phyloP scores from a whole-genome alignment of 1,139 yeast species.

The Spathaspora jeffriesii region DNA sequence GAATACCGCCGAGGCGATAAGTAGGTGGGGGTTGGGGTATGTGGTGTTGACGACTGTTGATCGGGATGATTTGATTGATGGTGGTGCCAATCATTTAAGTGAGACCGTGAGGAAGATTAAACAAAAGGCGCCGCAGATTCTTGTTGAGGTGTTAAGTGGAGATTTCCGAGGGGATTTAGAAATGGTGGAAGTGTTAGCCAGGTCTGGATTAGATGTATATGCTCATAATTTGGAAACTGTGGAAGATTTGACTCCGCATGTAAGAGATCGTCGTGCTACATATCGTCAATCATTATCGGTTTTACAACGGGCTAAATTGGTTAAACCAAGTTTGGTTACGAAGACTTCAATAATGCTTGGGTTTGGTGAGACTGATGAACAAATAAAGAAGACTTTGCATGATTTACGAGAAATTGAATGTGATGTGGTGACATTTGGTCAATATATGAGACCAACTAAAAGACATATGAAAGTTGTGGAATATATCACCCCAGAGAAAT shows the following conservation, averaged over 20 bases:
- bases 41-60: slow-evolving; percentile 98
- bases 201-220: slow-evolving; percentile 89
- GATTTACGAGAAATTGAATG: slow-evolving; percentile 78
- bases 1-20: slow-evolving; percentile 96
- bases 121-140: slow-evolving; percentile 83
- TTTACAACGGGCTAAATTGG: slow-evolving; percentile 74
- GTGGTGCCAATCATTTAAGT: slow-evolving; percentile 90
- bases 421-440: slow-evolving; percentile 98
- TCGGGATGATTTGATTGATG: slow-evolving; percentile 92
- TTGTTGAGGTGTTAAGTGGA: slow-evolving; percentile 93
- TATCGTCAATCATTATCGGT: slow-evolving; percentile 86
- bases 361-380: slow-evolving; percentile 94
- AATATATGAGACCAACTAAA: slow-evolving; percentile 98
- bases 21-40: slow-evolving; percentile 98
- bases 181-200: slow-evolving; percentile 79
- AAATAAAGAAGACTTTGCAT: slow-evolving; percentile 68
- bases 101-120: slow-evolving; percentile 87
- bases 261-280: slow-evolving; percentile 96
- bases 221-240: slow-evolving; percentile 98
- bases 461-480: slow-evolving; percentile 99
- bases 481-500: slow-evolving; percentile 92
- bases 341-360: slow-evolving; percentile 98
- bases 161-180: slow-evolving; percentile 91
- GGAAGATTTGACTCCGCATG: slow-evolving; percentile 91
- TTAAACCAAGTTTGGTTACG: slow-evolving; percentile 77